Conservation (phyloP, 1,284 basidiomycete species). For the Anthracocystis walkeri region DNA sequence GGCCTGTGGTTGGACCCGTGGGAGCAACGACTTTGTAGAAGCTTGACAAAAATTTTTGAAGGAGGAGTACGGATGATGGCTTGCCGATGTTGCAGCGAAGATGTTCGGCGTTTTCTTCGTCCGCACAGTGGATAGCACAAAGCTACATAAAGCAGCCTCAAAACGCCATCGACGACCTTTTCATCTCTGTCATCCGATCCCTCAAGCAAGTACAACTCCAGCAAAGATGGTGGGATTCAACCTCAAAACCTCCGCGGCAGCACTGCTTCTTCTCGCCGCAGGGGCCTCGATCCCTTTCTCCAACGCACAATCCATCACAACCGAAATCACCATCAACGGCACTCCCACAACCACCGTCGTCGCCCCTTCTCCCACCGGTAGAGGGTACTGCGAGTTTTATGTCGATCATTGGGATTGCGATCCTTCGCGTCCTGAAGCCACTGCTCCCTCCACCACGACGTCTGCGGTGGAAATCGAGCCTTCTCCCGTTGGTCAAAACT, state of each 20-base stretch:
- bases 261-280: conserved; percentile 17
- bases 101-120: too few species aligned
- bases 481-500: conserved; percentile 23
- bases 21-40: too few species aligned
- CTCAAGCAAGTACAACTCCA: neutral
- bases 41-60: too few species aligned
- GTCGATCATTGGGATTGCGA: conserved; percentile 46
- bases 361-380: conserved; percentile 30
- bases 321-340: conserved; percentile 14
- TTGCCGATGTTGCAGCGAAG: too few species aligned
- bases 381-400: conserved; percentile 37
- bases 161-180: neutral
- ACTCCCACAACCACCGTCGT: conserved; percentile 24
- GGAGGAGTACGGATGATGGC: too few species aligned
- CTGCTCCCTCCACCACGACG: neutral
- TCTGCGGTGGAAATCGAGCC: conserved; percentile 16
- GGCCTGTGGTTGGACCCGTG: too few species aligned
- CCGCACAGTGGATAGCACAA: neutral
- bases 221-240: conserved; percentile 5
- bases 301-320: conserved; percentile 26
- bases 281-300: neutral
- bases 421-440: conserved; percentile 10
- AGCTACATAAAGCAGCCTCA: conserved; percentile 2
- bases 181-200: neutral
- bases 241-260: neutral